phyloP scores from a whole-genome alignment of 192 early-diverging fungal species.

The Coemansia javaensis region DNA sequence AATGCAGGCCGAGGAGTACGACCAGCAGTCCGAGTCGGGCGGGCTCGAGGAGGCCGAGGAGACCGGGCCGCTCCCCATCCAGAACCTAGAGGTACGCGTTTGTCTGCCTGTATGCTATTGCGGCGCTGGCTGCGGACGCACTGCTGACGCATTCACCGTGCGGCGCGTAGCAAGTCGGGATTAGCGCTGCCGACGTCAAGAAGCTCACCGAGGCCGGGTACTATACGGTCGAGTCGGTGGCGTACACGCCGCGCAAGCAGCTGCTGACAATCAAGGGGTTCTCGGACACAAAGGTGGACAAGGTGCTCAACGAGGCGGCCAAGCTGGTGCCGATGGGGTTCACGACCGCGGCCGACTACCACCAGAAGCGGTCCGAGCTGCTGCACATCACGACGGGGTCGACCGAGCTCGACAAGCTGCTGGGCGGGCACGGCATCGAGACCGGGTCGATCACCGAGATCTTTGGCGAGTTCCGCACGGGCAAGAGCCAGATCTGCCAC shows the following conservation, averaged over 20 bases:
- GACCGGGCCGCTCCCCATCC: conserved; percentile 51
- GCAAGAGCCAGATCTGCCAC: conserved; percentile 96
- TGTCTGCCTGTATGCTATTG: no score
- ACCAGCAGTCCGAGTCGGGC: conserved; percentile 50
- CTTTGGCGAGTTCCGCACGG: conserved; percentile 97
- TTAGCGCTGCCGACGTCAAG: conserved; percentile 68
- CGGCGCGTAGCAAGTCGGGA: conserved; percentile 56
- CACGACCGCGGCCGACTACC: conserved; percentile 88
- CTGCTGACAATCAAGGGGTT: conserved; percentile 89
- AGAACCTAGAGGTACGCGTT: conserved; percentile 53
- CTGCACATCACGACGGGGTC: conserved; percentile 86
- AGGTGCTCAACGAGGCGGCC: conserved; percentile 85
- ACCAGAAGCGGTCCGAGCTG: conserved; percentile 73
- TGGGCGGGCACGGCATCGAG: conserved; percentile 90
- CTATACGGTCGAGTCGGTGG: conserved; percentile 88
- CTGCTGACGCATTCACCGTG: neutral
- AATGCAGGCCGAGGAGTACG: conserved; percentile 47
- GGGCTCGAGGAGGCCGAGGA: conserved; percentile 52
- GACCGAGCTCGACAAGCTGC: conserved; percentile 82
- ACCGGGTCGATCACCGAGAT: conserved; percentile 96
- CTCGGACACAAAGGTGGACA: conserved; percentile 93
- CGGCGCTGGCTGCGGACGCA: conserved; percentile 4
- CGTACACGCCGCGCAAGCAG: conserved; percentile 86
- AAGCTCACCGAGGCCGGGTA: conserved; percentile 85
- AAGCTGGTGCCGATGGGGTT: conserved; percentile 94